Evolutionary conservation across 805 yeast genomes (phyloP).

Genomic region (Barnettozyma salicaria): DNA sequence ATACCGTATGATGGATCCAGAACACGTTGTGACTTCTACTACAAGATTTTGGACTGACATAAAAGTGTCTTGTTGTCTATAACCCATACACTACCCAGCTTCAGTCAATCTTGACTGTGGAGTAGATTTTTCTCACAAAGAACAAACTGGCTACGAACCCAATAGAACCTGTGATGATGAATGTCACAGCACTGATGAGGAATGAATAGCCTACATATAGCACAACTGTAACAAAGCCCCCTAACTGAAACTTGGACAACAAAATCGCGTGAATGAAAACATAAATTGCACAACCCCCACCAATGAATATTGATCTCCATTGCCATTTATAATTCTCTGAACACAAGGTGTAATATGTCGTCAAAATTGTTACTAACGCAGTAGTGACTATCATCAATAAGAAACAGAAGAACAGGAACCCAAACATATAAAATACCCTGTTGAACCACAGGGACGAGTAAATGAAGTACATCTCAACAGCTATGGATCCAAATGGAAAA

Average conservation of each 20-base stretch:
- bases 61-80: neutral
- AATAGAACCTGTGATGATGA: slow-evolving; percentile 80
- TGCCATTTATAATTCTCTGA: slow-evolving; percentile 96
- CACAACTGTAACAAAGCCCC: slow-evolving; percentile 69
- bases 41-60: neutral
- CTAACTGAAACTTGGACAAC: slow-evolving; percentile 62
- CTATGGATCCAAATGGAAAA: slow-evolving; percentile 91
- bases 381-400: slow-evolving; percentile 79
- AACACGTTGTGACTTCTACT: too few relatives aligned
- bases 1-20: too few relatives aligned
- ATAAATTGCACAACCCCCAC: slow-evolving; percentile 86
- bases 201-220: slow-evolving; percentile 79
- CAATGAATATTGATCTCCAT: slow-evolving; percentile 83
- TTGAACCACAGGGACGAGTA: slow-evolving; percentile 90
- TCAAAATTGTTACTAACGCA: slow-evolving; percentile 68
- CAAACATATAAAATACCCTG: slow-evolving; percentile 94
- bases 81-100: neutral
- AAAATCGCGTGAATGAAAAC: slow-evolving; percentile 78
- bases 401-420: slow-evolving; percentile 86
- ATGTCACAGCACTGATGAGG: slow-evolving; percentile 62
- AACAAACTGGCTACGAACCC: slow-evolving; percentile 73
- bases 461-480: slow-evolving; percentile 91
- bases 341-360: slow-evolving; percentile 79
- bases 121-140: slow-evolving; percentile 74
- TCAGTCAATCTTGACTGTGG: slow-evolving; percentile 80